Evolutionary conservation across 306 rosid genomes (phyloP).

Genomic region (Ammopiptanthus mongolicus): DNA sequence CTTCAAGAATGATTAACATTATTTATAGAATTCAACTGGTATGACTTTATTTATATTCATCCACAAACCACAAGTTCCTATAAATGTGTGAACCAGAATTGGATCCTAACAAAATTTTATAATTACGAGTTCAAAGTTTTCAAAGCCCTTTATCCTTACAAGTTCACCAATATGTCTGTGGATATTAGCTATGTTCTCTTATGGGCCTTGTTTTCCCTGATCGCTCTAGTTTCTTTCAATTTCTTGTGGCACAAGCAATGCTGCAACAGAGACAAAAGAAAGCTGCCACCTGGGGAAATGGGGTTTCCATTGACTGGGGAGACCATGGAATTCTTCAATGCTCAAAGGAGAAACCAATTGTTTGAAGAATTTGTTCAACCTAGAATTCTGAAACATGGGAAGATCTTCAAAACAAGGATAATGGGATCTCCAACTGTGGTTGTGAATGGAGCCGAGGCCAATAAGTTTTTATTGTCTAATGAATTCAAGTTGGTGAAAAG

Average conservation of each 20-base stretch:
- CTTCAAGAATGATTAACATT: slow-evolving; percentile 35
- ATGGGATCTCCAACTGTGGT: slow-evolving; percentile 84
- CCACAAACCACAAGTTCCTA: slow-evolving; percentile 26
- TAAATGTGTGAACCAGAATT: slow-evolving; percentile 10
- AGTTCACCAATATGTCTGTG: slow-evolving; percentile 37
- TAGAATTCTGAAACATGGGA: slow-evolving; percentile 45
- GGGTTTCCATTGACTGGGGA: slow-evolving; percentile 78
- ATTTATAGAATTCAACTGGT: background rate
- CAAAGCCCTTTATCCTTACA: slow-evolving; percentile 5
- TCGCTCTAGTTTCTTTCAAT: slow-evolving; percentile 20
- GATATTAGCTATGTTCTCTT: slow-evolving; percentile 15
- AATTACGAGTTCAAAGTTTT: background rate
- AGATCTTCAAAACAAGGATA: slow-evolving; percentile 68
- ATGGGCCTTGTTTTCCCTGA: slow-evolving; percentile 29
- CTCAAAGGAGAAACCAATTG: slow-evolving; percentile 52
- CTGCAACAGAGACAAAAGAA: slow-evolving; percentile 18
- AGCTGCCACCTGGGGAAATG: slow-evolving; percentile 69
- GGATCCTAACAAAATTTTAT: slow-evolving; percentile 5
- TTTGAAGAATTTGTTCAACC: slow-evolving; percentile 60
- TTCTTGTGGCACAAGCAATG: slow-evolving; percentile 36
- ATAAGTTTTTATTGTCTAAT: slow-evolving; percentile 55
- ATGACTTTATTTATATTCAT: slow-evolving; percentile 20
- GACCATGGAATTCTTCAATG: slow-evolving; percentile 75
- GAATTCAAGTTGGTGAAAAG: slow-evolving; percentile 86
- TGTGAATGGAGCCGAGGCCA: slow-evolving; percentile 74